Base-by-base conservation (phyloP, 106 monocot species). In the Xerophyta viscosa region DNA sequence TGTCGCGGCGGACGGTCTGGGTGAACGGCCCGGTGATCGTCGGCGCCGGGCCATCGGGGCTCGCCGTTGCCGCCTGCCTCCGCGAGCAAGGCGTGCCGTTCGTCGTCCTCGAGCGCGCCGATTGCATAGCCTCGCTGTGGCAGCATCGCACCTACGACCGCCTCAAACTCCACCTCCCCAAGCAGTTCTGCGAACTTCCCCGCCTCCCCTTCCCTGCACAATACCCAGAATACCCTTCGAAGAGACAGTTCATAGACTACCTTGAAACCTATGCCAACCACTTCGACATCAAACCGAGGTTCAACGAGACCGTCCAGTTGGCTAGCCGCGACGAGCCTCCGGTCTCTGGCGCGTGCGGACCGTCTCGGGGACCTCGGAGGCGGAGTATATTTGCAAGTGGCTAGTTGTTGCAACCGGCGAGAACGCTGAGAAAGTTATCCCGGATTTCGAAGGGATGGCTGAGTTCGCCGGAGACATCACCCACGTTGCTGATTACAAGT, bases 331-430 rank as follows among this genome's bases (percentile, higher is more conserved):
- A 79, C 42, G 69, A 61, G 64, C 64, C 0, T 50, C 8, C 31
- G 69, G 65, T 13, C 43, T 79, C 25, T 74, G 79, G 79, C 46
- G 60, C 11, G 79, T 79, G 37, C 29, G 54, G 23, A 70, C 60
- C 6, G 24, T 23, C 7, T 24, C 31, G 37, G 45, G 17, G 13
- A 30, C 29, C 52, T 21, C 21, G 0, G 74, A 74, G 51, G 62
- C 58, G 12, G 75, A 81, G 75, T 81, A 75, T 49, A 71, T 76
- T n/a, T 75, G 80, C 53, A 60, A 52, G 52, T 75, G 71, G 70
- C 50, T 81, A 27, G 80, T 81, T 47, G 80, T 66, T 4, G 80
- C 80, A n/a, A 76, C 80, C 1, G 80, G 80, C 14, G 80, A 81
- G 66, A 81, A 80, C 48, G 80, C 74, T 6, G 70, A 81, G 56